phyloP scores from a whole-genome alignment of 2,329 filamentous ascomycete genomes.

The Fusarium sp. region DNA sequence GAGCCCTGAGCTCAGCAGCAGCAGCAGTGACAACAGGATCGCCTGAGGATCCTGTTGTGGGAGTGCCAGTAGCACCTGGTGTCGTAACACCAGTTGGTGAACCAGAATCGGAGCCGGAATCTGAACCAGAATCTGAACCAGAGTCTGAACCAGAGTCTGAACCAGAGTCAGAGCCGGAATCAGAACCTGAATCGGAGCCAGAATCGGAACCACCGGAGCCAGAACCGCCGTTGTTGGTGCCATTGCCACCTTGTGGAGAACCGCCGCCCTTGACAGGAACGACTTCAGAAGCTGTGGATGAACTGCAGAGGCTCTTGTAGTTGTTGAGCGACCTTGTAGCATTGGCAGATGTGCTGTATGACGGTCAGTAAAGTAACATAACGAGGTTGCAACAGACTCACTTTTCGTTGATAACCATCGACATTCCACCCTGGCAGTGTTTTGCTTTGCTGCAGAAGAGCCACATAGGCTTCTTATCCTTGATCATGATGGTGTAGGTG shows the following conservation, averaged over 20 bases:
- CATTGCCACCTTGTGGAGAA: conserved; percentile 25
- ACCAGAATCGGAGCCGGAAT: conserved; percentile 8
- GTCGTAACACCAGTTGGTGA: conserved; percentile 28
- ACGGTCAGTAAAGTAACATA: conserved; percentile 8
- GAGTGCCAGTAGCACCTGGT: conserved; percentile 37
- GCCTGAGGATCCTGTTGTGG: conserved; percentile 36
- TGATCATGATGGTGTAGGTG: conserved; percentile 78
- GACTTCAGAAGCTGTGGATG: conserved; percentile 46
- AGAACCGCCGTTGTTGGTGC: conserved; percentile 5
- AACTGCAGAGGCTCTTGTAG: conserved; percentile 59
- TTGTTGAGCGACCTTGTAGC: conserved; percentile 62
- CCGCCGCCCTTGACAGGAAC: conserved; percentile 41
- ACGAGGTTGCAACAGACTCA: conserved; percentile 55
- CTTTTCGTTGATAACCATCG: conserved; percentile 81
- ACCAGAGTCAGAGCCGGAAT: background rate
- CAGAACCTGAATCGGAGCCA: background rate
- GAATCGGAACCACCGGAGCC: background rate
- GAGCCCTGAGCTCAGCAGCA: conserved; percentile 53
- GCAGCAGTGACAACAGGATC: conserved; percentile 35
- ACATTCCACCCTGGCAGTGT: conserved; percentile 82
- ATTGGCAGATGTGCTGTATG: conserved; percentile 62
- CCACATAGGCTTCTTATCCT: conserved; percentile 79
- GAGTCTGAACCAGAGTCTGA: background rate
- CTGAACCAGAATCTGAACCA: conserved; percentile 1
- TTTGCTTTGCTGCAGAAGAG: conserved; percentile 80